Conservation (phyloP, 2,329 filamentous ascomycete species). For the Alternaria longipes region DNA sequence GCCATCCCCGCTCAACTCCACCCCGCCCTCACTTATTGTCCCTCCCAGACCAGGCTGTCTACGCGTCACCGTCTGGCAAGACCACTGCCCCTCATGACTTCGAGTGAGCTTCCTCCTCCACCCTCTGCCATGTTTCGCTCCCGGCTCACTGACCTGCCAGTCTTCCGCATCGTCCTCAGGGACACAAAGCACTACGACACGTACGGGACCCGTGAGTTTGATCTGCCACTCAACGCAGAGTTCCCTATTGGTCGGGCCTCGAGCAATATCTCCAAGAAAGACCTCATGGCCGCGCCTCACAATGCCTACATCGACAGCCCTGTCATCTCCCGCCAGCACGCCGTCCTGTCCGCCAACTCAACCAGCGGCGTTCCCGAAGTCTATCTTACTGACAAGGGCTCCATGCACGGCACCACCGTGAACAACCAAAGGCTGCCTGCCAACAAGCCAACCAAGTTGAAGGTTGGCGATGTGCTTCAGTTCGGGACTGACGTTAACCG, state of each 20-base stretch:
- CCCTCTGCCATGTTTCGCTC: not conserved
- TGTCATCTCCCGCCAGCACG: constrained; percentile 76
- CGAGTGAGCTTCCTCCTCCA: constrained; percentile 20
- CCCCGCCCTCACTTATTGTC: constrained; percentile 17
- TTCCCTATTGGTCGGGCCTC: constrained; percentile 57
- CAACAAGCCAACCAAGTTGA: constrained; percentile 34
- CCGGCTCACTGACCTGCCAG: constrained; percentile 24
- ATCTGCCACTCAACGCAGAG: constrained; percentile 33
- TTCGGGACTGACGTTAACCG: constrained; percentile 50
- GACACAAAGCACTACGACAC: constrained; percentile 54
- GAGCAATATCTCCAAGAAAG: constrained; percentile 51
- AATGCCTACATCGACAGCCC: constrained; percentile 77
- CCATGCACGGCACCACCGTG: constrained; percentile 70
- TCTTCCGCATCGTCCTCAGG: constrained; percentile 44
- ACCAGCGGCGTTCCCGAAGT: constrained; percentile 42
- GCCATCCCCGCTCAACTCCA: constrained; percentile 13
- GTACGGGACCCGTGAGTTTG: constrained; percentile 42
- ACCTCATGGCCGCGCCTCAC: constrained; percentile 53
- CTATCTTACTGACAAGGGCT: constrained; percentile 64
- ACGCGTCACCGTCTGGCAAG: not conserved
- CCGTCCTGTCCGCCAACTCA: constrained; percentile 53
- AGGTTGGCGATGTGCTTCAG: constrained; percentile 46
- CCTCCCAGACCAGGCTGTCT: not conserved
- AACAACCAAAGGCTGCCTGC: constrained; percentile 53
- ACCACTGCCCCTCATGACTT: constrained; percentile 17